phyloP scores from a whole-genome alignment of 495 filamentous ascomycete species.

The Amorphotheca resinae region DNA sequence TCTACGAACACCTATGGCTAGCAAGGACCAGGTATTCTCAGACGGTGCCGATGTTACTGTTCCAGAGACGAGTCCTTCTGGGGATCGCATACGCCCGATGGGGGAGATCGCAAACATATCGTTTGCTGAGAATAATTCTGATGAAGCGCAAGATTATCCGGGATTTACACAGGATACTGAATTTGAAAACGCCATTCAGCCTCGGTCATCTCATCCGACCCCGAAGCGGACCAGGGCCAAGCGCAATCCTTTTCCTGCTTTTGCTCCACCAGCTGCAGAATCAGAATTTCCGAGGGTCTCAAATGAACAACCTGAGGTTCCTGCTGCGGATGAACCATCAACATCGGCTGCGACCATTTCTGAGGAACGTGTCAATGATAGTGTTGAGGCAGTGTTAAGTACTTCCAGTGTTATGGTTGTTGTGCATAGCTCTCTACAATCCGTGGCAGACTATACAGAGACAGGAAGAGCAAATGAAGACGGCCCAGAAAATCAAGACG shows the following conservation, averaged over 20 bases:
- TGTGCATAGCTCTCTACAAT: too few relatives aligned
- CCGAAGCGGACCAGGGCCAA: not conserved
- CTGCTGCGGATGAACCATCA: too few relatives aligned
- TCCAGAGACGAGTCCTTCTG: constrained; percentile 16
- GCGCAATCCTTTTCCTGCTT: not conserved
- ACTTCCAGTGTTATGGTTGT: too few relatives aligned
- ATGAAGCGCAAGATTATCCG: constrained; percentile 4
- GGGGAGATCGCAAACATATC: constrained; percentile 16
- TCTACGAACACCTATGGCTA: constrained; percentile 3
- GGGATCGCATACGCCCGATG: constrained; percentile 11
- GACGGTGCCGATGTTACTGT: constrained; percentile 1
- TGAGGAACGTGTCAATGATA: too few relatives aligned
- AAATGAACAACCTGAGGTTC: too few relatives aligned
- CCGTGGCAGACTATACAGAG: too few relatives aligned
- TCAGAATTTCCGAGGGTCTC: not conserved
- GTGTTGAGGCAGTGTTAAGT: too few relatives aligned
- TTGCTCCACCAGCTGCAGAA: not conserved
- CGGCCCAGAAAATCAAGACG: not conserved
- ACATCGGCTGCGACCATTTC: too few relatives aligned
- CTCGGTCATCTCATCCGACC: constrained; percentile 1
- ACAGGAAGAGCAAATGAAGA: too few relatives aligned
- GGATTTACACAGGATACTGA: constrained; percentile 17
- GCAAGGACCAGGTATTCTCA: constrained; percentile 4
- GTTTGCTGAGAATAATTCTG: constrained; percentile 2
- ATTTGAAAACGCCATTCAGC: constrained; percentile 9